phyloP scores from a whole-genome alignment of 148 eudicot species.

The Camellia lanceoleosa region DNA sequence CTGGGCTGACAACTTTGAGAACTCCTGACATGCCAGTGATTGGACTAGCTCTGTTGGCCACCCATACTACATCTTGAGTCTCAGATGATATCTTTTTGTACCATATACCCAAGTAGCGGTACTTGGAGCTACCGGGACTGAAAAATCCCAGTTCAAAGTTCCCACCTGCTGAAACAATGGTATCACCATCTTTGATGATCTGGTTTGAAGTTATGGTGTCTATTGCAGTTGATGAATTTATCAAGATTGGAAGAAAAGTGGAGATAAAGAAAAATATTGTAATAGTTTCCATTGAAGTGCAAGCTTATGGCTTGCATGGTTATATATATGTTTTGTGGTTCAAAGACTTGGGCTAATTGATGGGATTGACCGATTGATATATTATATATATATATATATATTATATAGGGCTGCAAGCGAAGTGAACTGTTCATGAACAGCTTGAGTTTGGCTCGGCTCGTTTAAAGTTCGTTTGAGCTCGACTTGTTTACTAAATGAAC shows the following conservation, averaged over 20 bases:
- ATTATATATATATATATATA: no score
- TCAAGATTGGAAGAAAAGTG: constrained; percentile 8
- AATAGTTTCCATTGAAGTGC: not conserved
- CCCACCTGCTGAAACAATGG: not conserved
- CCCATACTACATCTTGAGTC: constrained; percentile 10
- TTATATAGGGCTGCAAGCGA: no score
- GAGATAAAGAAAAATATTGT: not conserved
- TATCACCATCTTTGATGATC: not conserved
- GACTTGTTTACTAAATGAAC: no score
- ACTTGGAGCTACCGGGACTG: not conserved
- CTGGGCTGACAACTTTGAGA: not conserved
- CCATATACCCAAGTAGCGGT: not conserved
- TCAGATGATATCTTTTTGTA: not conserved
- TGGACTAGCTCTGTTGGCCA: not conserved
- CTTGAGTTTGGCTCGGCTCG: no score
- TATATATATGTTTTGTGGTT: no score
- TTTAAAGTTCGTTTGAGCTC: no score
- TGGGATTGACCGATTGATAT: not conserved
- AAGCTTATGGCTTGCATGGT: not conserved
- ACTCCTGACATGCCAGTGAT: not conserved
- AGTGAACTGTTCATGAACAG: no score
- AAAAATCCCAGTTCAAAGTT: constrained; percentile 9
- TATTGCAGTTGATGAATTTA: not conserved
- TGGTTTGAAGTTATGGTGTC: not conserved
- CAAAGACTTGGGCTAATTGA: not conserved